Conservation (phyloP, 139 green algal genomes). For the Penium margaritaceum region DNA sequence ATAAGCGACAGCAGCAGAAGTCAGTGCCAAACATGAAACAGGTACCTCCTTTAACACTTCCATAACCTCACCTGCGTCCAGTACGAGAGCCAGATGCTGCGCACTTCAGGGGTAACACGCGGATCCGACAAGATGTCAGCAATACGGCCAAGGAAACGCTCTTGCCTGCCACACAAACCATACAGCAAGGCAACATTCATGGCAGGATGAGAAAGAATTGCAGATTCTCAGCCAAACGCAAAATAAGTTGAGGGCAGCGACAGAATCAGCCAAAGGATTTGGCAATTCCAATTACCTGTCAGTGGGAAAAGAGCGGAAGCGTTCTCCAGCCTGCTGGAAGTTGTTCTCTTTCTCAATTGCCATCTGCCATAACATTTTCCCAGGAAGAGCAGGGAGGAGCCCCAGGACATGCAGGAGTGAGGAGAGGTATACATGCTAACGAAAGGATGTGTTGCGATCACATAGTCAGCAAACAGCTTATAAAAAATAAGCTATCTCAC, state of each 20-base stretch:
- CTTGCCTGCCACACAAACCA: slow-evolving; percentile 4
- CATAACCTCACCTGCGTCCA: slow-evolving; percentile 70
- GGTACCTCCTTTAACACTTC: background rate
- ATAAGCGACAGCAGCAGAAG: background rate
- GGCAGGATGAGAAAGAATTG: too few relatives aligned
- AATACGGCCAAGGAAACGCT: slow-evolving; percentile 67
- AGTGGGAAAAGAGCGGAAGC: slow-evolving; percentile 67
- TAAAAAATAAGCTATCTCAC: background rate
- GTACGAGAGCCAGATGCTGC: slow-evolving; percentile 87
- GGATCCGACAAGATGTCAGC: slow-evolving; percentile 62
- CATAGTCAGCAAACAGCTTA: background rate
- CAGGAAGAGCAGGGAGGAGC: background rate
- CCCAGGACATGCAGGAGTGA: background rate
- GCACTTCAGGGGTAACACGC: slow-evolving; percentile 60
- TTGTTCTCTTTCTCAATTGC: slow-evolving; percentile 92
- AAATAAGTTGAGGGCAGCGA: too few relatives aligned
- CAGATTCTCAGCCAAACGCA: too few relatives aligned
- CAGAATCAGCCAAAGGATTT: too few relatives aligned
- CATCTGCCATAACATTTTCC: slow-evolving; percentile 12
- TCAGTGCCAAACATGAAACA: background rate
- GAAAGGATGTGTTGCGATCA: background rate
- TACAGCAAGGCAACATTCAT: too few relatives aligned
- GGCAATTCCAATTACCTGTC: slow-evolving; percentile 64
- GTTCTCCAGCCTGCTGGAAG: slow-evolving; percentile 71
- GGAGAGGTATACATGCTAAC: background rate